Evolutionary conservation across 2,329 filamentous ascomycete genomes (phyloP).

Genomic region (Tolypocladium amazonense): DNA sequence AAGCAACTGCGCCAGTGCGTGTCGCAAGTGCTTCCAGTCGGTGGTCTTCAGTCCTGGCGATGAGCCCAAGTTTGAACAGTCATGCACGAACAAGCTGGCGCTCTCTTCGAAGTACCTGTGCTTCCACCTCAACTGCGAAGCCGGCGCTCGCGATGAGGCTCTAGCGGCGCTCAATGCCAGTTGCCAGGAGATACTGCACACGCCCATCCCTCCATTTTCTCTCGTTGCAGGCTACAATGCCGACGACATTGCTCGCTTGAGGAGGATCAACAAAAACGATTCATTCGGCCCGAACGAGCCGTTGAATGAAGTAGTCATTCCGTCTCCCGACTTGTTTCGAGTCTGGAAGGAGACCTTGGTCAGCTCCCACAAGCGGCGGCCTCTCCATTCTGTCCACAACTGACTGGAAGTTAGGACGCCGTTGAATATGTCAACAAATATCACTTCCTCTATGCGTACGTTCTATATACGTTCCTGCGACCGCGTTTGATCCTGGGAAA

Average conservation of each 20-base stretch:
- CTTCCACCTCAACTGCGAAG: constrained; percentile 1
- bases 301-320: neutral
- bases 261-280: neutral
- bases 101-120: constrained; percentile 3
- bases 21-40: neutral
- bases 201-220: neutral
- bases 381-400: neutral
- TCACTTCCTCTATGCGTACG: neutral
- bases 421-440: neutral
- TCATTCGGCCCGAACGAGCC: neutral
- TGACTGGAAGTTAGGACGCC: neutral
- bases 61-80: neutral
- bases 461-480: neutral
- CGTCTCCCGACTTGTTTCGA: neutral
- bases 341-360: neutral
- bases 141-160: neutral
- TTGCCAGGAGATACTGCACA: neutral
- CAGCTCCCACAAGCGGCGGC: neutral
- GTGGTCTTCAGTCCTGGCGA: neutral
- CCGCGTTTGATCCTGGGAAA: neutral
- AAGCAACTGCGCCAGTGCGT: neutral
- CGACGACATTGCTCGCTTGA: neutral
- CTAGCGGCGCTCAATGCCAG: constrained; percentile 2
- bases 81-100: neutral
- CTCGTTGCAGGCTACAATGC: neutral